Conservation (phyloP, 257 asterid genomes). For the Plantago ovata region DNA sequence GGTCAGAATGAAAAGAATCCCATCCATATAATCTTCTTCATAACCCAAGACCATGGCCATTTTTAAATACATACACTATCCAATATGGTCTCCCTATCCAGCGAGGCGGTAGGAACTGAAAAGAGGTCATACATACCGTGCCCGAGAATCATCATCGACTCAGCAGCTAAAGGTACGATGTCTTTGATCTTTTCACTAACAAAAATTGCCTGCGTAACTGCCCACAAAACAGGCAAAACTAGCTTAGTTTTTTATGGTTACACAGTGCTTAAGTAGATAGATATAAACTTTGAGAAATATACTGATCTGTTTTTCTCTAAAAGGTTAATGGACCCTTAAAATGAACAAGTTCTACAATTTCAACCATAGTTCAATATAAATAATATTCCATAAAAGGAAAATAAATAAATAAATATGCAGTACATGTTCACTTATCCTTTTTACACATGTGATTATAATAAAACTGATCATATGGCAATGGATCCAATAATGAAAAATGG, state of each 20-base stretch:
- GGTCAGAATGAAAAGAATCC: not conserved
- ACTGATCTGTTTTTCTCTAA: not conserved
- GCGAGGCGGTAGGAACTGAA: constrained; percentile 2
- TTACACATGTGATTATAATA: not conserved
- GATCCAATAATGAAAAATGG: not conserved
- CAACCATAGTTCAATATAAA: not conserved
- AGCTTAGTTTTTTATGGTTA: constrained; percentile 5
- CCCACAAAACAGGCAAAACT: constrained; percentile 17
- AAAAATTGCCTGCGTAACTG: constrained; percentile 66
- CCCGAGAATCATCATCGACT: constrained; percentile 69
- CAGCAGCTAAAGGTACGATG: constrained; percentile 52
- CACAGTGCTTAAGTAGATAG: constrained; percentile 2
- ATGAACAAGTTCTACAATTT: not conserved
- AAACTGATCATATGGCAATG: not conserved
- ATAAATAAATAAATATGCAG: not conserved
- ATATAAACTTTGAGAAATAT: not conserved
- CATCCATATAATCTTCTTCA: not conserved
- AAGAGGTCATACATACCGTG: constrained; percentile 50
- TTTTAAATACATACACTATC: not conserved
- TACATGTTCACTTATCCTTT: not conserved
- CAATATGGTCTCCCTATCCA: constrained; percentile 10
- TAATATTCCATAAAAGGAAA: not conserved
- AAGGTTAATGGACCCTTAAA: not conserved
- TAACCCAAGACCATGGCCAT: not conserved
- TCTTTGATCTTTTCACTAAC: constrained; percentile 73